Evolutionary conservation across 2,329 filamentous ascomycete species (phyloP), one percentile per base, ranked within the genome.

Genomic region (Chaetothyriales sp.): DNA sequence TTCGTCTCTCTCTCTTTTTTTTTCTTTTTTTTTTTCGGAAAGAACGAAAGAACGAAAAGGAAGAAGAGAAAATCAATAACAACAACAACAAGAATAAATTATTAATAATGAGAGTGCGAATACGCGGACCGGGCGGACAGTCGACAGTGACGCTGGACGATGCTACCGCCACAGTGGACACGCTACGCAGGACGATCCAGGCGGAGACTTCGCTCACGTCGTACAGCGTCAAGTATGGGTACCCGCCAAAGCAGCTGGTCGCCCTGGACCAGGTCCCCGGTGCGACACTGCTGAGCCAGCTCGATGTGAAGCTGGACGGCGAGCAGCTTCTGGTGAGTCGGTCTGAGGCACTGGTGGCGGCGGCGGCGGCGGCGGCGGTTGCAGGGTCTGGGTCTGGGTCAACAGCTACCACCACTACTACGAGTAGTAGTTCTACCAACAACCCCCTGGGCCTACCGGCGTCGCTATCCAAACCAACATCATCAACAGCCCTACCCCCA

Each of bases 191-290:
- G 47, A 61, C 67, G 46, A 70, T 73, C 60, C 73, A 73, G 48
- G 68, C 76, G 47, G 77, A 79, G 61, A 86, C 84, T 1, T 77
- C 77, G 3, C 72, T 90, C 15, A 61, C 72, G 5, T 71, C 73
- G 12, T 88, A 90, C 62, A 78, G 84, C 44, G 71, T 94, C 55
- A 95, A 92, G 71, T 86, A 83, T 67, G 87, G 87, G 36, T 94
- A 84, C 60, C 90, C 90, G 0, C 81, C 86, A 20, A 80, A 82
- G 62, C 72, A 79, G 0, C 74, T n/a, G n/a, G n/a, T 96, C 15
- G 73, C 79, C 36, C 70, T 83, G 8, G 73, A 77, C 39, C 63
- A 69, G 43, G 73, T 75, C 26, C 72, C 77, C 18, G 67, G 57
- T 62, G 65, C 64, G 28, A 75, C 68, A 55, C 69, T 61, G 55